Base-by-base conservation (phyloP, 768 basidiomycete genomes). In the Rhodotorula taiwanensis region DNA sequence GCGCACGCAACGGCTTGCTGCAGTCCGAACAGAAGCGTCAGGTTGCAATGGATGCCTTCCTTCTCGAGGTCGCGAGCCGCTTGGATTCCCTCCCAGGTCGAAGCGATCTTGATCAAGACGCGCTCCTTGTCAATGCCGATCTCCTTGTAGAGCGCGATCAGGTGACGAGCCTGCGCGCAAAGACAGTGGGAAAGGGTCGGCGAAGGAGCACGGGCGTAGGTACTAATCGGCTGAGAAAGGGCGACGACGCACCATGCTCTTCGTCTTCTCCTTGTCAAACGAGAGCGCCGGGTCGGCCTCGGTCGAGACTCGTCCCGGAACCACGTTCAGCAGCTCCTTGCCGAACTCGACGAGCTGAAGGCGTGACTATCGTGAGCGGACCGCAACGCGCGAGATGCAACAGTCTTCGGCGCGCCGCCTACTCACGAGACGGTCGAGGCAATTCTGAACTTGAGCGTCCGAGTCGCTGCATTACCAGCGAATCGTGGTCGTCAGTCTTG, bases 81-180 rank as follows among this genome's bases (percentile, higher is more conserved):
- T 78, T 99, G 94, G 80, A 99, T 99, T 78, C 95, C 95, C 79
- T 98, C 95, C 89, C 90, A 99, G 52, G 93, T 93, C 43, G 95
- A 93, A 34, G 94, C 95, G 75, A 99, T 97, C 81, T 99, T 99
- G 84, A 99, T 95, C 72, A 99, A 81, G 66, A 99, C 80, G 67
- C 95, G 89, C 45, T 98, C 92, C 79, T 88, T 89, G 76, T 83
- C 80, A 80, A 99, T 84, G 68, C 95, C 95, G 67, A 92, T 76
- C n/a, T 88, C 88, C 39, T 92, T 83, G 81, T 99, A 99, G 64
- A 98, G 85, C 41, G 85, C 85, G 72, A 99, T 98, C 74, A 98
- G 84, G 67, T 80, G 76, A 66, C 76, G 73, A 65, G 80, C 80
- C 77, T 80, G 75, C 58, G 18, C n/a, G n/a, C n/a, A n/a, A n/a